Evolutionary conservation across 805 yeast species (phyloP).

Genomic region (Deakozyma indianensis): DNA sequence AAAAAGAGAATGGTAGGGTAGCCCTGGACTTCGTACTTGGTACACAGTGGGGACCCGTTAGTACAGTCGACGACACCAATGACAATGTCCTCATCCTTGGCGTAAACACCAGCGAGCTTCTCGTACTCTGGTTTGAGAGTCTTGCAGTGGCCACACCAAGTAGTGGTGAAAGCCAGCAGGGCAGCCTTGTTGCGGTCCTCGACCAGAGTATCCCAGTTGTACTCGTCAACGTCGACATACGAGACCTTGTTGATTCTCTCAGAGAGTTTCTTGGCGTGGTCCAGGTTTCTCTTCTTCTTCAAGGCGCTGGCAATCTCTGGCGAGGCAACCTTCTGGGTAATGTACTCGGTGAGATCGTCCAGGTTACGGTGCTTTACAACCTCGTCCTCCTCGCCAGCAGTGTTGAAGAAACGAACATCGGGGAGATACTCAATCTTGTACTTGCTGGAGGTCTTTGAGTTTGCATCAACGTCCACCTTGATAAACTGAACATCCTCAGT

Average conservation of each 20-base stretch:
- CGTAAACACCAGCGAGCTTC: conserved; percentile 33
- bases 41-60: conserved; percentile 25
- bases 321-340: conserved; percentile 22
- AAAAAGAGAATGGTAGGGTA: conserved; percentile 46
- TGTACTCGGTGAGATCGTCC: conserved; percentile 34
- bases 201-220: conserved; percentile 30
- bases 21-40: conserved; percentile 27
- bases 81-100: conserved; percentile 23
- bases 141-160: conserved; percentile 48
- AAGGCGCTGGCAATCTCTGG: conserved; percentile 4
- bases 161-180: conserved; percentile 41
- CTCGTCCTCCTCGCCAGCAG: conserved; percentile 36
- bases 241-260: not conserved
- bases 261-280: conserved; percentile 1
- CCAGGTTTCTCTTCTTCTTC: conserved; percentile 1
- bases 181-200: conserved; percentile 22
- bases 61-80: conserved; percentile 37
- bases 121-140: conserved; percentile 37
- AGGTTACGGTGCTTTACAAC: conserved; percentile 42
- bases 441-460: conserved; percentile 34
- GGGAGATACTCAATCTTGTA: conserved; percentile 54
- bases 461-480: conserved; percentile 47
- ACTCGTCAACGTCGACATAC: conserved; percentile 21
- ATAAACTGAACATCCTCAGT: conserved; percentile 31
- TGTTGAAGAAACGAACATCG: conserved; percentile 40